phyloP scores from a whole-genome alignment of 495 filamentous ascomycete species.

The Bombardia bombarda region DNA sequence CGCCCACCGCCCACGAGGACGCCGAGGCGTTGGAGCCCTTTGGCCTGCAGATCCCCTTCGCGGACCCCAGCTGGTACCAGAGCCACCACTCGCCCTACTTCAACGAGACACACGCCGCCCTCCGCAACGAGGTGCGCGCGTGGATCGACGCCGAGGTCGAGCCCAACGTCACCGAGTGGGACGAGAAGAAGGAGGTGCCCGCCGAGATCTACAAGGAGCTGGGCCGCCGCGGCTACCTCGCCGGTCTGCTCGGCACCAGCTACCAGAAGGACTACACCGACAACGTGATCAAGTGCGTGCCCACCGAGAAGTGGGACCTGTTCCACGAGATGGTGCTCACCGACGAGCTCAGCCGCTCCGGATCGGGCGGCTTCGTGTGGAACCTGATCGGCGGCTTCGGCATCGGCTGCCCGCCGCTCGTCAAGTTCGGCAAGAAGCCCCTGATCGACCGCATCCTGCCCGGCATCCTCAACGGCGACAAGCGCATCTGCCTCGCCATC shows the following conservation, averaged over 20 bases:
- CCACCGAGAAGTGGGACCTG: conserved; percentile 88
- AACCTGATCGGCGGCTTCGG: conserved; percentile 91
- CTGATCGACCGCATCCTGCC: conserved; percentile 73
- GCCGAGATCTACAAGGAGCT: conserved; percentile 88
- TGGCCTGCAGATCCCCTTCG: conserved; percentile 82
- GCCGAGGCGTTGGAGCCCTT: conserved; percentile 72
- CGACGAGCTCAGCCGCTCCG: conserved; percentile 83
- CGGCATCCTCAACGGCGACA: conserved; percentile 81
- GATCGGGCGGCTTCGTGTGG: conserved; percentile 95
- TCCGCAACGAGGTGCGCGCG: conserved; percentile 81
- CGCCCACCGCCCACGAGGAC: conserved; percentile 44
- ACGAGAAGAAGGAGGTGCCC: conserved; percentile 85
- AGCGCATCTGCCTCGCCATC: conserved; percentile 73
- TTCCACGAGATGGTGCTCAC: conserved; percentile 96
- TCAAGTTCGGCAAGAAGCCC: conserved; percentile 86
- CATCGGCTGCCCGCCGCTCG: conserved; percentile 83
- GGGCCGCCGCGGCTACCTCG: conserved; percentile 86
- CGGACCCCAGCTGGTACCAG: conserved; percentile 94
- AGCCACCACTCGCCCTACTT: conserved; percentile 93
- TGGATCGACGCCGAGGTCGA: conserved; percentile 90
- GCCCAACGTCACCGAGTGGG: conserved; percentile 91
- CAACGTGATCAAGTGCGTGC: conserved; percentile 64
- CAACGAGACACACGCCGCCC: conserved; percentile 83
- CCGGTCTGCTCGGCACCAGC: conserved; percentile 74
- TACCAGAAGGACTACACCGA: conserved; percentile 69